Percentiles rank a stretch among this genome's conserved stretches.
phyloP scores from a whole-genome alignment of 2,329 filamentous ascomycete genomes.

The Microsporum canis region DNA sequence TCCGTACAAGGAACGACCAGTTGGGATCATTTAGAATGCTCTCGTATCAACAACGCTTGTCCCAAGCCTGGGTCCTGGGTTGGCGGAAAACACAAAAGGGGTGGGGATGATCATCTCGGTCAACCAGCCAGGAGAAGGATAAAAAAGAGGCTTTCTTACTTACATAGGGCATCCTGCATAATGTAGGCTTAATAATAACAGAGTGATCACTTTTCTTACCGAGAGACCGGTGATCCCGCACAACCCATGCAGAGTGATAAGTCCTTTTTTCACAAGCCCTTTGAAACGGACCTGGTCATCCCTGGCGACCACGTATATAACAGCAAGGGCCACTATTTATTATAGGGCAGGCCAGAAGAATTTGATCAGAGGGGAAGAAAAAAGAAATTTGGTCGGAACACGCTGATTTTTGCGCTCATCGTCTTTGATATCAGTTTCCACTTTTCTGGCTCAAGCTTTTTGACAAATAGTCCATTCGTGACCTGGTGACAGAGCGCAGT shows the following conservation, averaged over 20 bases:
- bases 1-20: not conserved
- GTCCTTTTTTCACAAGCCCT: not conserved
- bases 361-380: not conserved
- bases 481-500: not conserved
- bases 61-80: not conserved
- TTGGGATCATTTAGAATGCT: not conserved
- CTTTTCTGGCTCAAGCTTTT: conserved; percentile 1
- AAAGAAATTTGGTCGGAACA: not conserved
- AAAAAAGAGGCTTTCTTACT: not conserved
- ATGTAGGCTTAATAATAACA: conserved; percentile 1
- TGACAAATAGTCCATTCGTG: not conserved
- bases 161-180: conserved; percentile 2
- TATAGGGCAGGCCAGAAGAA: not conserved
- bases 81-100: not conserved
- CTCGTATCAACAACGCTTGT: conserved; percentile 2
- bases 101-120: not conserved
- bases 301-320: not conserved
- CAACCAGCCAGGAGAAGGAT: not conserved
- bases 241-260: not conserved
- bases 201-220: conserved; percentile 5
- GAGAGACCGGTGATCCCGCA: conserved; percentile 5
- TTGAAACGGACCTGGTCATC: not conserved
- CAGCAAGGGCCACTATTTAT: not conserved
- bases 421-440: not conserved
- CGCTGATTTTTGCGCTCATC: not conserved